phyloP scores from a whole-genome alignment of 148 eudicot genomes.

The Camellia granthamiana region DNA sequence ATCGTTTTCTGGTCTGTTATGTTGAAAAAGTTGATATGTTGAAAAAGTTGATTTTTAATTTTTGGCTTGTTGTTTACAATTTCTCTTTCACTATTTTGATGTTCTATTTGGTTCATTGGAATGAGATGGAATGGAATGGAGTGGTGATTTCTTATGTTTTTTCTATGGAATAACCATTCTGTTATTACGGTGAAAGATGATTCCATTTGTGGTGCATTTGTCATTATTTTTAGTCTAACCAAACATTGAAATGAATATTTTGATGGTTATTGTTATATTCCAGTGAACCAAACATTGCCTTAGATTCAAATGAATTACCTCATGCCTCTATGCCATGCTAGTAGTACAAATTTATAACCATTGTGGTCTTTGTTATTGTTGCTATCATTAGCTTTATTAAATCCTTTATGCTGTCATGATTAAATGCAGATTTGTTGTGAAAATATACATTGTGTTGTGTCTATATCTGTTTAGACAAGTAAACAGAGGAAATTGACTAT shows the following conservation, averaged over 20 bases:
- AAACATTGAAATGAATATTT: not conserved
- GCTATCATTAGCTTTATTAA: not conserved
- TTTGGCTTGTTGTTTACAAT: not conserved
- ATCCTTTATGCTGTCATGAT: not conserved
- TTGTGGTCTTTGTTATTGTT: not conserved
- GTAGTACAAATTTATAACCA: not conserved
- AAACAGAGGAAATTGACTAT: not conserved
- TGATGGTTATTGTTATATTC: not conserved
- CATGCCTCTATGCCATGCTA: too few relatives aligned
- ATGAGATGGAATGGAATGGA: too few relatives aligned
- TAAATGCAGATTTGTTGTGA: not conserved
- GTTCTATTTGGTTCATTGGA: too few relatives aligned
- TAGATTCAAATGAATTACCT: not conserved
- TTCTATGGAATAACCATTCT: too few relatives aligned
- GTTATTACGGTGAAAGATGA: too few relatives aligned
- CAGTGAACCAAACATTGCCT: not conserved
- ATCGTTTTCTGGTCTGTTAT: too few relatives aligned
- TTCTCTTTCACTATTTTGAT: not conserved
- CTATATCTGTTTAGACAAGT: not conserved
- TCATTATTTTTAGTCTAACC: not conserved
- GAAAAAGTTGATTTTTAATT: too few relatives aligned
- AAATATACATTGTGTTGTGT: not conserved
- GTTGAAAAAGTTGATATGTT: too few relatives aligned
- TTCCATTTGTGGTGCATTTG: not conserved
- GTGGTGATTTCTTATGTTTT: too few relatives aligned